Evolutionary conservation across 192 early-diverging fungal genomes (phyloP), one percentile per base, ranked within the genome.

Genomic region (Gamsiella multidivaricata): DNA sequence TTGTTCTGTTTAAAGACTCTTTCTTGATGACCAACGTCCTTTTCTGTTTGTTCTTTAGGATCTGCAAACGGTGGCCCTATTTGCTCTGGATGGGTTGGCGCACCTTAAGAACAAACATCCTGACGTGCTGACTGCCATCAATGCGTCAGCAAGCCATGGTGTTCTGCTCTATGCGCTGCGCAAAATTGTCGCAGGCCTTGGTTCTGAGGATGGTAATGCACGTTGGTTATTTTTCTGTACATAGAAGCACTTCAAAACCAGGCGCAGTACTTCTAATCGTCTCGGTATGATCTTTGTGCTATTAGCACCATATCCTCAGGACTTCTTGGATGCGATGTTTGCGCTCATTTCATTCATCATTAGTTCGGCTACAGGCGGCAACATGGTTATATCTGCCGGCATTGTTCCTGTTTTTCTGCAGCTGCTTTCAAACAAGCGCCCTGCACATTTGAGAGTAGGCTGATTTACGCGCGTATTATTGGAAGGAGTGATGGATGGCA

Each of bases 101-200:
- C 90, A 92, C 62, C 88, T 94, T 69, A 89, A 94, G 42, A 82
- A 73, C 36, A 90, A 91, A 58, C 81, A 94, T 1, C 83, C 83
- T 25, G 95, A 95, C 47, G 92, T 96, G 1, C 83, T 96, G 42
- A 88, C 92, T 15, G 94, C 95, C 1, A 79, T 97, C 53, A 97
- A 96, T 59, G 94, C 94, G 2, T 93, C 94, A 2, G 95, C 95
- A 4, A 97, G 95, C 65, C 95, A 98, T 63, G 97, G 97, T 25
- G 88, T 91, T 29, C 82, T 98, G 15, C 91, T 98, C 82, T 92
- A 89, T 59, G 84, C 92, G 6, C 67, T 98, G 36, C 88, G 94
- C 59, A 90, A 89, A 61, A 85, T 94, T 26, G 88, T 94, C 31
- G 56, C 84, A 5, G 71, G 81, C 32, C 36, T 89, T 25, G 83